phyloP scores from a whole-genome alignment of 2,329 filamentous ascomycete species.

The Pseudocercospora fijiensis region DNA sequence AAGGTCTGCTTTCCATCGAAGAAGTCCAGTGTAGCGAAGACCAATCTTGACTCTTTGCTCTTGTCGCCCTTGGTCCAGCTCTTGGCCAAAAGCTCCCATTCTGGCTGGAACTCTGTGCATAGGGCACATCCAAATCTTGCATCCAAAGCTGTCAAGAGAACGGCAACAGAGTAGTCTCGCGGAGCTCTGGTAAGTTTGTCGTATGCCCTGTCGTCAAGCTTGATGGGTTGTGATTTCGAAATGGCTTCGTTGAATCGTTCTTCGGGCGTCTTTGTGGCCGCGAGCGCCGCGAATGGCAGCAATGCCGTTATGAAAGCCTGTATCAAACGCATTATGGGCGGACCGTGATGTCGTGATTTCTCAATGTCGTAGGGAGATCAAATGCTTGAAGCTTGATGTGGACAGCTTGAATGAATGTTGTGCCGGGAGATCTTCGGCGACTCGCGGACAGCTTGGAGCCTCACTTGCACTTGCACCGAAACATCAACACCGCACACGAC shows the following conservation, averaged over 20 bases:
- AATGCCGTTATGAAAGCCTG: slow-evolving; percentile 60
- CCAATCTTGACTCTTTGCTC: slow-evolving; percentile 65
- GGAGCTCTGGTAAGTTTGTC: slow-evolving; percentile 71
- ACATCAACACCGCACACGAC: background rate
- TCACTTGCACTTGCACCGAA: background rate
- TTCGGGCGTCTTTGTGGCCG: slow-evolving; percentile 53
- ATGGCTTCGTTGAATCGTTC: slow-evolving; percentile 73
- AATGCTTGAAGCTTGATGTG: background rate
- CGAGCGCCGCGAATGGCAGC: slow-evolving; percentile 59
- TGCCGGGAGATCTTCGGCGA: background rate
- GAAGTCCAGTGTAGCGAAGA: slow-evolving; percentile 89
- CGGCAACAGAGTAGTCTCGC: slow-evolving; percentile 77
- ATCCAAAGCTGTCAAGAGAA: slow-evolving; percentile 86
- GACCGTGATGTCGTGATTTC: background rate
- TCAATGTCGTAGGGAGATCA: background rate
- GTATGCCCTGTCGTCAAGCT: slow-evolving; percentile 76
- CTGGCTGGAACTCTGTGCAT: slow-evolving; percentile 87
- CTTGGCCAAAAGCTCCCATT: slow-evolving; percentile 83
- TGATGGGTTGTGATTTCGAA: slow-evolving; percentile 69
- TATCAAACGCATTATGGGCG: slow-evolving; percentile 66
- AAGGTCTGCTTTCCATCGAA: slow-evolving; percentile 79
- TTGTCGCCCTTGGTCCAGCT: slow-evolving; percentile 88
- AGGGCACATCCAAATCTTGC: slow-evolving; percentile 78
- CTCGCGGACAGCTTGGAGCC: background rate
- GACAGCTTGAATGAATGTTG: slow-evolving; percentile 4